phyloP scores from a whole-genome alignment of 2,329 filamentous ascomycete genomes.

The Calycina herbarum region DNA sequence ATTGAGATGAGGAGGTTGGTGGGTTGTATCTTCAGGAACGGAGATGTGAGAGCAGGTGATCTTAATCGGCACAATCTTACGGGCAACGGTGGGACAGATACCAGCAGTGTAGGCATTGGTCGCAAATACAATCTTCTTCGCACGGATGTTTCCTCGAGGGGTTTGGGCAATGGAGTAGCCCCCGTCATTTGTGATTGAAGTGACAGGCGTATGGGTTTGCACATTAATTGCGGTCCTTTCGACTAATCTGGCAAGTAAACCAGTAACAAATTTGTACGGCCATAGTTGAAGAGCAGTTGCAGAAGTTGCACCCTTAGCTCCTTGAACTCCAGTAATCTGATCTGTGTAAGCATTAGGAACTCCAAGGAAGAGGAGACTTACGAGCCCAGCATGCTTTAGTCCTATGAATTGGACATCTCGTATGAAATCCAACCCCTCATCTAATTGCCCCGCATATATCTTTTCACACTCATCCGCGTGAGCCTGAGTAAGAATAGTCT shows the following conservation, averaged over 20 bases:
- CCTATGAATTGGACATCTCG: no score
- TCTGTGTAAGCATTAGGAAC: not conserved
- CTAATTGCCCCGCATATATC: slow-evolving; percentile 51
- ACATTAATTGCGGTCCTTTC: slow-evolving; percentile 46
- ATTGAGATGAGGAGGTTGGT: slow-evolving; percentile 35
- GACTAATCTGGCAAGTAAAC: slow-evolving; percentile 48
- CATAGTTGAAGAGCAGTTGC: slow-evolving; percentile 40
- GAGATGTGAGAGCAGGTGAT: slow-evolving; percentile 41
- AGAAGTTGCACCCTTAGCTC: slow-evolving; percentile 14
- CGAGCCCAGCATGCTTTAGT: no score
- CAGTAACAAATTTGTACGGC: slow-evolving; percentile 61
- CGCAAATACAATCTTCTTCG: slow-evolving; percentile 59
- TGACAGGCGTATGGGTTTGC: slow-evolving; percentile 52
- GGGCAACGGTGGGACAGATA: slow-evolving; percentile 50
- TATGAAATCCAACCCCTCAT: not conserved
- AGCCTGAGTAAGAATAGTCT: slow-evolving; percentile 39
- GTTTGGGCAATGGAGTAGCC: slow-evolving; percentile 51
- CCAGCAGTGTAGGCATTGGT: slow-evolving; percentile 68
- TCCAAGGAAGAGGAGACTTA: no score
- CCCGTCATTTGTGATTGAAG: slow-evolving; percentile 18
- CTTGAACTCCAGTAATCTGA: slow-evolving; percentile 26
- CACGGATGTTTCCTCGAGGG: slow-evolving; percentile 51
- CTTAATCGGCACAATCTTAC: slow-evolving; percentile 60
- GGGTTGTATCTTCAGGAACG: slow-evolving; percentile 25
- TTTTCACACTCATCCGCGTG: slow-evolving; percentile 61